phyloP scores from a whole-genome alignment of 345 rosid genomes.

The Citrus hindsii region DNA sequence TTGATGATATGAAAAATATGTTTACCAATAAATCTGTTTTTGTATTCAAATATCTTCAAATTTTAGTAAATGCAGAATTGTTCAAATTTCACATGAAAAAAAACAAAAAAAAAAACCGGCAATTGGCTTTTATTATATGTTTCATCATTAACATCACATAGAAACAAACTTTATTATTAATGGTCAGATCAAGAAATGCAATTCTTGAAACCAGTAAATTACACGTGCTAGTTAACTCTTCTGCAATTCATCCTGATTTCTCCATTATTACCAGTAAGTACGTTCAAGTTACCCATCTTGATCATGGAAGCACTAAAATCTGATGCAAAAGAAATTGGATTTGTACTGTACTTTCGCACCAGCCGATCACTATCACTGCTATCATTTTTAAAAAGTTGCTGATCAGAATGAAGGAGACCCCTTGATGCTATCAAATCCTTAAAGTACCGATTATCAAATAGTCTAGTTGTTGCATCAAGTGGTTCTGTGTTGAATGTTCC shows the following conservation, averaged over 20 bases:
- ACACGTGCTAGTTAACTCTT: conserved; percentile 17
- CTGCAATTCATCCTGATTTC: conserved; percentile 46
- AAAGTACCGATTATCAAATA: conserved; percentile 37
- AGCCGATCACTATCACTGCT: conserved; percentile 30
- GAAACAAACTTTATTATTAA: neutral
- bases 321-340: conserved; percentile 15
- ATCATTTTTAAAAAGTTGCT: conserved; percentile 27
- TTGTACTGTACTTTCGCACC: conserved; percentile 24
- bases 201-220: neutral
- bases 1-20: too few relatives aligned
- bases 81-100: too few relatives aligned
- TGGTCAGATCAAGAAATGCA: neutral
- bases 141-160: neutral
- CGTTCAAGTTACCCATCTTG: conserved; percentile 47
- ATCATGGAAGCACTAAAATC: conserved; percentile 41
- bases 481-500: conserved; percentile 38
- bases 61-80: too few relatives aligned
- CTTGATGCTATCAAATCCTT: conserved; percentile 24
- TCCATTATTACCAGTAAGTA: conserved; percentile 38
- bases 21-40: too few relatives aligned
- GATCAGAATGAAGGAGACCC: conserved; percentile 54
- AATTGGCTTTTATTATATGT: too few relatives aligned
- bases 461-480: conserved; percentile 31
- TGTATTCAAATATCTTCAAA: too few relatives aligned
- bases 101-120: too few relatives aligned